phyloP scores from a whole-genome alignment of 352 stramenopile genomes.

The Phytopythium oedochilum region DNA sequence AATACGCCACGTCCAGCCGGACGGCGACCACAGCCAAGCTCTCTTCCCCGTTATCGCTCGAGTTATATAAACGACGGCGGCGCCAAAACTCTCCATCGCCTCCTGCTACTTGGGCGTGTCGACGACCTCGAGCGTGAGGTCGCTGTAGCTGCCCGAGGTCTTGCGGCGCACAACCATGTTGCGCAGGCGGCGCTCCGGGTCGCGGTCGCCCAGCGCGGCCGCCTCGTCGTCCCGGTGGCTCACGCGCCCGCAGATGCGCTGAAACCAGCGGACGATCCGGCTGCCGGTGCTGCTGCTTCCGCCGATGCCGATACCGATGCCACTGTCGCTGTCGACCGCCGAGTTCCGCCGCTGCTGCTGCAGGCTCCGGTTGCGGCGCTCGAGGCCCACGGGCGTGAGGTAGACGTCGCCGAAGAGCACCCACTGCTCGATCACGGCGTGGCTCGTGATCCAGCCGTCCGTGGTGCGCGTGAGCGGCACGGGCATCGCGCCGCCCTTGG shows the following conservation, averaged over 20 bases:
- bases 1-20: background rate
- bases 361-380: constrained; percentile 35
- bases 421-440: constrained; percentile 78
- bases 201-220: constrained; percentile 42
- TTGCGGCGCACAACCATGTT: constrained; percentile 54
- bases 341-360: constrained; percentile 48
- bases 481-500: constrained; percentile 66
- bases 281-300: constrained; percentile 25
- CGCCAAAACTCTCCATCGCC: background rate
- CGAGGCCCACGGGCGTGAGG: constrained; percentile 53
- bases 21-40: background rate
- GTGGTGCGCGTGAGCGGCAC: constrained; percentile 72
- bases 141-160: constrained; percentile 78
- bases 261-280: constrained; percentile 32
- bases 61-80: background rate
- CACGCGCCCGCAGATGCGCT: constrained; percentile 33
- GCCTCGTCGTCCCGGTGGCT: constrained; percentile 7
- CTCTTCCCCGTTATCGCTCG: too few species aligned
- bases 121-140: constrained; percentile 61
- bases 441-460: constrained; percentile 78
- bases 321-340: constrained; percentile 20
- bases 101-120: constrained; percentile 53
- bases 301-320: background rate
- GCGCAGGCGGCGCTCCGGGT: constrained; percentile 68
- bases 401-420: constrained; percentile 79